phyloP scores from a whole-genome alignment of 495 filamentous ascomycete genomes.

The Penicillium riverlandense region DNA sequence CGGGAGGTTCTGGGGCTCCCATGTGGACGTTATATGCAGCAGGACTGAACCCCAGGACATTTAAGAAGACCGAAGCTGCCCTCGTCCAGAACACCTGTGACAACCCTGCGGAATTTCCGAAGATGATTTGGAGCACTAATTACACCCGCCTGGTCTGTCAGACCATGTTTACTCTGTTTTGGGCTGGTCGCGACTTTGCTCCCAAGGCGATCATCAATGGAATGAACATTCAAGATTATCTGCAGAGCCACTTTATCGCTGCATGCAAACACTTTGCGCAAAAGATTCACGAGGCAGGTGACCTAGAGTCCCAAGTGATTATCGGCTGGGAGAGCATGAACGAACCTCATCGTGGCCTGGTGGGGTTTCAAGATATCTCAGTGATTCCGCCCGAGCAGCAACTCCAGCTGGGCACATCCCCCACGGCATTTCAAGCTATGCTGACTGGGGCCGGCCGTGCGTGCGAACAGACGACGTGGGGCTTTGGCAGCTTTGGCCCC shows the following conservation, averaged over 20 bases:
- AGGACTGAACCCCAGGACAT: conserved; percentile 77
- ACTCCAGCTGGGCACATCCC: conserved; percentile 85
- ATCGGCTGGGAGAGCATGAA: conserved; percentile 96
- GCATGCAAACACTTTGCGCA: conserved; percentile 75
- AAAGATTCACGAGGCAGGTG: conserved; percentile 84
- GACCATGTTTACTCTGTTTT: conserved; percentile 92
- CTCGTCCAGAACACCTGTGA: conserved; percentile 92
- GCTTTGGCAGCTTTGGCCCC: conserved; percentile 86
- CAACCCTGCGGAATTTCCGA: conserved; percentile 81
- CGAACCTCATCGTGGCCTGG: conserved; percentile 84
- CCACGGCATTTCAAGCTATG: conserved; percentile 92
- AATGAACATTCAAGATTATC: conserved; percentile 91
- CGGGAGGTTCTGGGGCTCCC: conserved; percentile 89
- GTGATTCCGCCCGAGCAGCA: conserved; percentile 82
- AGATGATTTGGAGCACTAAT: conserved; percentile 99
- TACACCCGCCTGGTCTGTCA: conserved; percentile 82
- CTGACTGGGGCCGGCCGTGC: conserved; percentile 82
- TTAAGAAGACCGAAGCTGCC: conserved; percentile 82
- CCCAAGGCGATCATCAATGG: conserved; percentile 94
- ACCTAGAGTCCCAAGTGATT: conserved; percentile 77
- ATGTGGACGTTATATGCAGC: conserved; percentile 97
- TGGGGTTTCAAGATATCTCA: conserved; percentile 79
- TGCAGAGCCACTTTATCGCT: conserved; percentile 78
- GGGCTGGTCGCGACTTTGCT: conserved; percentile 85
- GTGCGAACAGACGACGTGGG: conserved; percentile 85